phyloP scores from a whole-genome alignment of 2,329 filamentous ascomycete genomes.

The Verticillium nubilum region DNA sequence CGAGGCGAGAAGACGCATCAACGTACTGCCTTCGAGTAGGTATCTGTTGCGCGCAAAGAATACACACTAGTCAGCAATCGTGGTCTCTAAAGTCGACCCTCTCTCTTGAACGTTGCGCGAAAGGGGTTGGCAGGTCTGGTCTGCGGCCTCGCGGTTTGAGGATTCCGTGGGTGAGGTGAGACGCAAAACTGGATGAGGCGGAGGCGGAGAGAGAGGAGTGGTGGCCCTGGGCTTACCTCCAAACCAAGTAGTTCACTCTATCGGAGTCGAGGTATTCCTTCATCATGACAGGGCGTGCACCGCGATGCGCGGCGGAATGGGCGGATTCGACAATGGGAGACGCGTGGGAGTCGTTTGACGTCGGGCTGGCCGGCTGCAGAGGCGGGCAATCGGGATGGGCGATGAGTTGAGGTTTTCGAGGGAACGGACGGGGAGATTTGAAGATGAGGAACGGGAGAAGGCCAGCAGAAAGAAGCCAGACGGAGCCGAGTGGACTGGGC shows the following conservation, averaged over 20 bases:
- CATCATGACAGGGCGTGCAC: conserved; percentile 32
- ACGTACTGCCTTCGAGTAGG: conserved; percentile 56
- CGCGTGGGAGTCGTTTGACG: background rate
- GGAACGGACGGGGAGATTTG: conserved; percentile 1
- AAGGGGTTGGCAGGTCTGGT: background rate
- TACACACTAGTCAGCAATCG: background rate
- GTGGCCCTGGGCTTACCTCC: conserved; percentile 52
- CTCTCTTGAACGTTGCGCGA: background rate
- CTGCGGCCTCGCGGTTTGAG: background rate
- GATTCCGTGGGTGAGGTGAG: conserved; percentile 5
- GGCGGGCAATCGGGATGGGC: background rate
- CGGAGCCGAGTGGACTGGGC: conserved; percentile 2
- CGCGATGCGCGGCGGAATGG: conserved; percentile 11
- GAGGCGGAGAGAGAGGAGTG: conserved; percentile 8
- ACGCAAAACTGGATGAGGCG: conserved; percentile 8
- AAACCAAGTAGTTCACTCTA: conserved; percentile 65
- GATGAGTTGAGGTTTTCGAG: conserved; percentile 1
- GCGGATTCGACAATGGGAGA: background rate
- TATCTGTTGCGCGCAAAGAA: conserved; percentile 34
- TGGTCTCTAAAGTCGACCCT: background rate
- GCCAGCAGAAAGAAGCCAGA: conserved; percentile 1
- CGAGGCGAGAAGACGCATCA: conserved; percentile 18
- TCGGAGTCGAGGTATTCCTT: conserved; percentile 62
- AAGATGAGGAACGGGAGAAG: conserved; percentile 2
- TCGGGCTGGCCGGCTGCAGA: background rate